Evolutionary conservation across 1,284 basidiomycete genomes (phyloP), one percentile per base, ranked within the genome.

Genomic region (Ustilago esculenta): DNA sequence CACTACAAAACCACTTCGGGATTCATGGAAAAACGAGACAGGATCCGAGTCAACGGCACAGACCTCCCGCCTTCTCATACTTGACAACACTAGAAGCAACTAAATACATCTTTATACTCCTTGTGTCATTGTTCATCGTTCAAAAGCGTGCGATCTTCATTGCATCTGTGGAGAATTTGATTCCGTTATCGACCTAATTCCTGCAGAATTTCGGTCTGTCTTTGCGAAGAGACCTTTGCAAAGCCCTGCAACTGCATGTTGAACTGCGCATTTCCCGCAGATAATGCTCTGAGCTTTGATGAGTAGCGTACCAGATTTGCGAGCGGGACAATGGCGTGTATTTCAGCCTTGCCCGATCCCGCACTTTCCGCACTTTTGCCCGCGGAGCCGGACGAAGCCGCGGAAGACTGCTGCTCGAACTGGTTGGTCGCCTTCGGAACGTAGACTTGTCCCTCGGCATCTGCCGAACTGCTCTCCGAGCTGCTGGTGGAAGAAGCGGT

Each of bases 301-400:
- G 90, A 89, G 76, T 91, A 94, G 77, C 92, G 88, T 23, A 94
- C 84, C 86, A 92, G 88, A 72, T 86, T 87, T 66, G 88, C 90
- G 21, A 94, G 85, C 4, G 92, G 92, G 9, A 90, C 90, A 23
- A 88, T 73, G 3, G 90, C 79, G 6, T 66, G 54, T 17, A 81
- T 72, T 30, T 60, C 65, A 9, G 73, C 75, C 35, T 61, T 60
- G 8, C 54, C 61, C 4, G 75, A 71, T 6, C 72, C 21, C 20
- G 18, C 24, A 24, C 33, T 20, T 5, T 35, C 34, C 23, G 23
- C 37, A 45, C 33, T 77, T 72, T 17, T 83, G 73, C n/a, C 84
- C 80, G 34, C 37, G 5, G 41, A 7, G 84, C 57, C 57, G 2
- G 36, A 20, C 6, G 37, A 84, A 0, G 65, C 49, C 0, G 53